Evolutionary conservation across 768 basidiomycete species (phyloP), one percentile per base, ranked within the genome.

Genomic region (Rhizopogon rudus): DNA sequence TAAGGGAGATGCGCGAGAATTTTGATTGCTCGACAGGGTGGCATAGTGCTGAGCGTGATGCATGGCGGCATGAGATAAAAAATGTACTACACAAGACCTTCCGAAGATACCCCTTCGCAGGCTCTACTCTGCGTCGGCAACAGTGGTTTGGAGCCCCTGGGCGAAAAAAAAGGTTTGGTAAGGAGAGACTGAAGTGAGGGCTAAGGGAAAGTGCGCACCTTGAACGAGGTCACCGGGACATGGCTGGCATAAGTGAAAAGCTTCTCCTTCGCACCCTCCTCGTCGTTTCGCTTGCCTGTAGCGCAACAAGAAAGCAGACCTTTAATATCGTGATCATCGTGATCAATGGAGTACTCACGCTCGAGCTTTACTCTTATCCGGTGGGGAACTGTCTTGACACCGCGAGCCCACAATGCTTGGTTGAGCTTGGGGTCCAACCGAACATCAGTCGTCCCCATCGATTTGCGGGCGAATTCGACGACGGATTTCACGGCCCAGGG

Each of bases 211-310:
- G 20, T 33, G 68, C 86, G 57, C 55, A 87, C 94, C 87, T 96
- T 95, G 87, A 93, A 93, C 44, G 86, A 75, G 7, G 73, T 65
- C 44, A 92, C 91, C 44, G 84, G 78, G 54, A 97, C 86, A 68
- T 90, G 82, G 56, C 83, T 83, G 60, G 91, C 94, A 71, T 93
- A 92, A 31, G 91, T 95, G 81, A 77, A 98, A 54, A 97, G 87
- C 79, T 95, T 97, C 81, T 96, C 95, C 79, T 95, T 97, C 56
- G 97, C 96, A 65, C 87, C 89, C 80, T 99, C 96, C 65, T 98
- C 95, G 75, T 99, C 96, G 73, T 98, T 98, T 67, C 97, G 91
- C 80, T 95, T 96, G 66, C 96, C 91, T 94, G 64, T 35, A 14
- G 46, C 14, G 25, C 31, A 57, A 31, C 13, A 12, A 3, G 42